These are phyloP conservation scores for Cubamyces sp. DNA, from an alignment of 768 basidiomycete species.

Conservation along the genomic window DNA sequence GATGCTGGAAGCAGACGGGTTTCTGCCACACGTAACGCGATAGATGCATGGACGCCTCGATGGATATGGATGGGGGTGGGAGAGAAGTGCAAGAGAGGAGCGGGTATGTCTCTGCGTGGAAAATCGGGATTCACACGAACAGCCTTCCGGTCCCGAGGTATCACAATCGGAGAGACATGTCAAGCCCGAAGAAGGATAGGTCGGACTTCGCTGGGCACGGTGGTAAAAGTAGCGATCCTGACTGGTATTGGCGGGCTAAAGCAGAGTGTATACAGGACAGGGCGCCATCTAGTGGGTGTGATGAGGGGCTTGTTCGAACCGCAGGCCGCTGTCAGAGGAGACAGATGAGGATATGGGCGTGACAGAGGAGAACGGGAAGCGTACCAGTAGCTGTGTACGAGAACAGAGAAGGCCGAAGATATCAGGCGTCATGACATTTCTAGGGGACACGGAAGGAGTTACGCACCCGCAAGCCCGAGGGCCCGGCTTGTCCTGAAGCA, in stretches of 20 bases:
- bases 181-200: neutral
- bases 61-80: neutral
- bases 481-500: slow-evolving; percentile 78
- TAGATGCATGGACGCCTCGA: neutral
- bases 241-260: slow-evolving; percentile 12
- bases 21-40: neutral
- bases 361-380: slow-evolving; percentile 14
- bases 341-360: neutral
- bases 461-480: slow-evolving; percentile 89
- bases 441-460: slow-evolving; percentile 18
- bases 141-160: slow-evolving; percentile 10
- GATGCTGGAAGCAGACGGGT: neutral
- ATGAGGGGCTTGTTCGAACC: slow-evolving; percentile 85
- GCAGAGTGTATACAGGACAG: slow-evolving; percentile 21
- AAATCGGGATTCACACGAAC: slow-evolving; percentile 18
- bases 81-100: neutral
- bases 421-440: slow-evolving; percentile 3
- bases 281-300: slow-evolving; percentile 45
- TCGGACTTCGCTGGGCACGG: neutral
- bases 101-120: slow-evolving; percentile 11
- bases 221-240: neutral
- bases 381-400: slow-evolving; percentile 40
- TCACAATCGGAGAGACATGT: neutral
- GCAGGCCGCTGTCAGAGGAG: slow-evolving; percentile 66
- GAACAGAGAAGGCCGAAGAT: slow-evolving; percentile 16